Evolutionary conservation across 78 protist species (phyloP).

Genomic region (Pigoraptor vietnamica): DNA sequence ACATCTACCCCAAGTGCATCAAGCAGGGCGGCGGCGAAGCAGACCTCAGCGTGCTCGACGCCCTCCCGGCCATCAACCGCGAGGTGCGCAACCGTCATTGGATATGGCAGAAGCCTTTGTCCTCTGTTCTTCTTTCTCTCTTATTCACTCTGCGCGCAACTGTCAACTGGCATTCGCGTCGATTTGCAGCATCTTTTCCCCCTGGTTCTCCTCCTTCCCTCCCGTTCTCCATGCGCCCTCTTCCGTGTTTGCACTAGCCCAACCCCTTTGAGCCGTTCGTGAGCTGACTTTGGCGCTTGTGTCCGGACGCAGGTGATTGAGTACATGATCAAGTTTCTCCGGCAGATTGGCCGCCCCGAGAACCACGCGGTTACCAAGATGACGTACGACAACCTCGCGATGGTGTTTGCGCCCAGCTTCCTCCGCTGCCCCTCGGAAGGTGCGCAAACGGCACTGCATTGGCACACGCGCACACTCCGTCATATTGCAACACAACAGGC

Average conservation of each 20-base stretch:
- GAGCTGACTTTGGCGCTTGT: too few relatives aligned
- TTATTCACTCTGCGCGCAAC: too few relatives aligned
- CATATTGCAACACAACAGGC: not conserved
- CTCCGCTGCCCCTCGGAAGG: conserved; percentile 30
- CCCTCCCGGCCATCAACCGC: conserved; percentile 1
- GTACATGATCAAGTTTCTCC: not conserved
- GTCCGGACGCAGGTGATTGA: not conserved
- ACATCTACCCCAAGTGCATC: conserved; percentile 6
- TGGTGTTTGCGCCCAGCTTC: conserved; percentile 39
- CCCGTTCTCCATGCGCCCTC: too few relatives aligned
- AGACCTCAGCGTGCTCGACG: not conserved
- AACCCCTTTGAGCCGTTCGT: too few relatives aligned
- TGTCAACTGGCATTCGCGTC: too few relatives aligned
- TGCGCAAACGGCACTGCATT: too few relatives aligned
- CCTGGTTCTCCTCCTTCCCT: too few relatives aligned
- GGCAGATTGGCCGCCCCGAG: not conserved
- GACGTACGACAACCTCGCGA: conserved; percentile 23
- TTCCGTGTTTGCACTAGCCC: too few relatives aligned
- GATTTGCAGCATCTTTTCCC: too few relatives aligned
- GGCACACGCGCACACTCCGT: too few relatives aligned
- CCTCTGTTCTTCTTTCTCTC: not conserved
- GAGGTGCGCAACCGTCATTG: not conserved
- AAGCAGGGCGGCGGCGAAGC: not conserved
- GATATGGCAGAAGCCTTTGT: not conserved
- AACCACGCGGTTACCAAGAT: conserved; percentile 13